Evolutionary conservation across 169 alveolate species (phyloP), one percentile per base, ranked within the genome.

Genomic region (Cryptosporidium viatorum): DNA sequence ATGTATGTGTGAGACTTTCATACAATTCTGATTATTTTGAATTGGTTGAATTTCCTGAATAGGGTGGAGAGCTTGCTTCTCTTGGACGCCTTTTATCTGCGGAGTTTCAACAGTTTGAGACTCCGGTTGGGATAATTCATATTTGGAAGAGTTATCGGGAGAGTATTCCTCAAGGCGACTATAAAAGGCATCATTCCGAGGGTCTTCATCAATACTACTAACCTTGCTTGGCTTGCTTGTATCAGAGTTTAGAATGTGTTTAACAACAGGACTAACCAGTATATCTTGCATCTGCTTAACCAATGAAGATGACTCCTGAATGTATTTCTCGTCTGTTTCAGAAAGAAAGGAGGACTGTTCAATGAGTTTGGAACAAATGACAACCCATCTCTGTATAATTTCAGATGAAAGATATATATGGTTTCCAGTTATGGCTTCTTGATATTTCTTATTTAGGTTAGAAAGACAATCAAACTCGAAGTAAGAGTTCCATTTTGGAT

Each of bases 401-500:
- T 65, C 73, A 6, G 89, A 65, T 1, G 50, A 60, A 23, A 80
- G 59, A 50, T 80, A 23, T 7, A 65, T 31, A 26, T 80, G 35
- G 52, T 65, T 80, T 21, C 50, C 60, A 5, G 45, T 14, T 3
- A 80, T 80, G 3, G 51, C 65, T 16, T 59, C 26, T 80, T 80
- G 80, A 41, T 80, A 80, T 48, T 31, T 80, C 31, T 39, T 65
- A 31, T 62, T 65, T 0, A 62, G 35, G 70, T 80, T 80, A 16
- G 18, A 41, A 9, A 80, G 68, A 5, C 39, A 67, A 16, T 45
- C 65, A 43, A 35, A n/a, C 35, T 80, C 69, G 39, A 80, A 80
- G 55, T 80, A 43, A 8, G 75, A 29, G 68, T 80, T 67, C 89
- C 89, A 80, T 21, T 65, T 80, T 43, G 89, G 75, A 31, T 80